Percentiles rank a stretch among this genome's conserved stretches.
These are phyloP conservation scores for Diplosphaera chodatii DNA, from an alignment of 139 green algal species.

Conservation along the genomic window DNA sequence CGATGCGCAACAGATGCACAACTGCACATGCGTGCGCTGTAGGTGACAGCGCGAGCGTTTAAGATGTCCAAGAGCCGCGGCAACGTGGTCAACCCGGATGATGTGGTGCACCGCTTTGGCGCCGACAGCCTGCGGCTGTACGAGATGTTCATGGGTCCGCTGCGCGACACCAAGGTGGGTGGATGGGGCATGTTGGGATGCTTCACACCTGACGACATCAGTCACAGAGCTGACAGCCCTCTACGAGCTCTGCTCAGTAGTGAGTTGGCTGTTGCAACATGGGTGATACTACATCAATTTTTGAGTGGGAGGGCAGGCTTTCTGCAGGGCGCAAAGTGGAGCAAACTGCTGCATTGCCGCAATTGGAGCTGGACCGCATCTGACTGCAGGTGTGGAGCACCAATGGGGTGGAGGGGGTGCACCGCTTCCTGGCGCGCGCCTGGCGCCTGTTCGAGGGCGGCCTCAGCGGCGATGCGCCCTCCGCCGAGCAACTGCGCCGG, in stretches of 20 bases:
- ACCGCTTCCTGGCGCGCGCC: conserved; percentile 88
- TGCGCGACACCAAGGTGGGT: conserved; percentile 82
- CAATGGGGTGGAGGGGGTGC: conserved; percentile 89
- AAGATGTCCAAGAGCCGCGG: conserved; percentile 98
- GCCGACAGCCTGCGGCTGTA: conserved; percentile 96
- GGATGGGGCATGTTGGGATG: too few relatives aligned
- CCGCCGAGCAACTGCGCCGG: conserved; percentile 72
- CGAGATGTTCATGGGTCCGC: conserved; percentile 99
- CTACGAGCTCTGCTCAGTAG: too few relatives aligned
- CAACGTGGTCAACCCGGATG: conserved; percentile 99
- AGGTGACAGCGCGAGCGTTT: conserved; percentile 73
- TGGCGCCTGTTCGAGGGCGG: conserved; percentile 66
- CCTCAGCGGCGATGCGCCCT: conserved; percentile 48
- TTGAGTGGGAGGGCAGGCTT: too few relatives aligned
- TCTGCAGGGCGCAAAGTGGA: too few relatives aligned
- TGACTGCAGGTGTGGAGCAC: conserved; percentile 87
- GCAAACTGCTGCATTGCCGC: too few relatives aligned
- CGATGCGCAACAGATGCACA: too few relatives aligned
- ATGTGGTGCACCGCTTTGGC: conserved; percentile 87
- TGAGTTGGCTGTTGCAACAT: too few relatives aligned
- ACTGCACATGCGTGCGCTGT: too few relatives aligned
- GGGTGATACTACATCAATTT: too few relatives aligned
- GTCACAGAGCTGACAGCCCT: too few relatives aligned
- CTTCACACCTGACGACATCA: too few relatives aligned
- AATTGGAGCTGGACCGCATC: too few relatives aligned